Conservation (phyloP, 2,329 filamentous ascomycete species). For the Verticillium klebahnii region DNA sequence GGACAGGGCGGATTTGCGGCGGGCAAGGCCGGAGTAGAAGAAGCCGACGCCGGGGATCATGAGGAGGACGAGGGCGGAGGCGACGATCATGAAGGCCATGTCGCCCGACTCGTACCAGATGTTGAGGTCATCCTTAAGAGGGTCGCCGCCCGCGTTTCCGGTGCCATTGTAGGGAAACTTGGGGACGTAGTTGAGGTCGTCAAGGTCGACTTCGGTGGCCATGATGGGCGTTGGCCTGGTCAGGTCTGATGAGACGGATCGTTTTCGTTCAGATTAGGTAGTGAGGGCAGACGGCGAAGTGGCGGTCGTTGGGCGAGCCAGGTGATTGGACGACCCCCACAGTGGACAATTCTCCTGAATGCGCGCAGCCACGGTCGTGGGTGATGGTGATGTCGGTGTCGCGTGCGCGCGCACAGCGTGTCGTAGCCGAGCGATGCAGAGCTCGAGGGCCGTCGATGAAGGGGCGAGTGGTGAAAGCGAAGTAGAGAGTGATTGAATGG, state of each 20-base stretch:
- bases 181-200: constrained; percentile 37
- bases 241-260: too few relatives aligned
- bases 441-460: neutral
- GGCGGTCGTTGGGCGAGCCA: too few relatives aligned
- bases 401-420: neutral
- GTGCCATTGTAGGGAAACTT: constrained; percentile 62
- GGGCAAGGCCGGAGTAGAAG: constrained; percentile 89
- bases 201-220: constrained; percentile 29
- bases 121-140: constrained; percentile 65
- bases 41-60: constrained; percentile 95
- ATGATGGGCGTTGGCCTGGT: constrained; percentile 18
- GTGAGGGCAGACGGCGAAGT: neutral
- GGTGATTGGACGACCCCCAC: neutral
- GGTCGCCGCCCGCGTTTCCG: constrained; percentile 61
- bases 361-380: neutral
- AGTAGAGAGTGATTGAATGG: neutral
- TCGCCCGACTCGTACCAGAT: constrained; percentile 78
- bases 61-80: constrained; percentile 78
- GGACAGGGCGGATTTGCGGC: constrained; percentile 83
- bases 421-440: neutral
- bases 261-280: too few relatives aligned
- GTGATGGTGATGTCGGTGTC: neutral
- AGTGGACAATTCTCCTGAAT: neutral
- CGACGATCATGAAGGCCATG: constrained; percentile 78
- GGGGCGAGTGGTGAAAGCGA: neutral